phyloP scores from a whole-genome alignment of 2,329 filamentous ascomycete species.

The Venturia pyrina region DNA sequence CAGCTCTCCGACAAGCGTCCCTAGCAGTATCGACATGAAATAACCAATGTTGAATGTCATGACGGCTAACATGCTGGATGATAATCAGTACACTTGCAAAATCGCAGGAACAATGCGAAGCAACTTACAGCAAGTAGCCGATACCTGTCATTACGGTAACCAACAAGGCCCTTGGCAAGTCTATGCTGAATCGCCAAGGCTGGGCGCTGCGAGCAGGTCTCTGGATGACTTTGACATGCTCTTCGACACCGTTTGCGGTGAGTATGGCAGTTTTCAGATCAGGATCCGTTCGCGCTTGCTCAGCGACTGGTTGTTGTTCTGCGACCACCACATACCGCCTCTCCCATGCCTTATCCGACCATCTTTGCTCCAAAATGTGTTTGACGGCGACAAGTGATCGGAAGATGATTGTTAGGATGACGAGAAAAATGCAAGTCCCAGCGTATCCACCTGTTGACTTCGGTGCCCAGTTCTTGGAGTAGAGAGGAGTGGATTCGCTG shows the following conservation, averaged over 20 bases:
- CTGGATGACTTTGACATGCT: constrained; percentile 65
- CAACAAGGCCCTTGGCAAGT: constrained; percentile 61
- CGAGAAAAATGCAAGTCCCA: constrained; percentile 84
- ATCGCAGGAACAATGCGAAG: background rate
- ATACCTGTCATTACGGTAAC: constrained; percentile 66
- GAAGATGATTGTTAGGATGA: constrained; percentile 61
- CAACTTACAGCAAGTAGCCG: constrained; percentile 73
- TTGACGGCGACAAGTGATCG: constrained; percentile 65
- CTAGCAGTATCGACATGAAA: constrained; percentile 68
- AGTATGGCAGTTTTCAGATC: constrained; percentile 52
- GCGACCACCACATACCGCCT: constrained; percentile 69
- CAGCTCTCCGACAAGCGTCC: constrained; percentile 78
- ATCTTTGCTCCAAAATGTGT: constrained; percentile 49
- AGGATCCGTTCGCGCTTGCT: constrained; percentile 39
- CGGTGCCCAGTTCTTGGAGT: constrained; percentile 65
- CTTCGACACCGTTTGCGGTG: constrained; percentile 69
- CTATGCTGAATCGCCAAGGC: constrained; percentile 75
- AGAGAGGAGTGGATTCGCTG: constrained; percentile 52
- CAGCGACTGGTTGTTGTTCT: constrained; percentile 50
- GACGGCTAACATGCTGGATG: constrained; percentile 71
- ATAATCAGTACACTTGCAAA: background rate
- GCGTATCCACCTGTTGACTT: constrained; percentile 61
- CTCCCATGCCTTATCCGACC: constrained; percentile 61
- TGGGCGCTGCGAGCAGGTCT: constrained; percentile 42
- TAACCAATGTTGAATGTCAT: constrained; percentile 87